Base-by-base conservation (phyloP, 352 stramenopile genomes). In the Phytopythium montanum region DNA sequence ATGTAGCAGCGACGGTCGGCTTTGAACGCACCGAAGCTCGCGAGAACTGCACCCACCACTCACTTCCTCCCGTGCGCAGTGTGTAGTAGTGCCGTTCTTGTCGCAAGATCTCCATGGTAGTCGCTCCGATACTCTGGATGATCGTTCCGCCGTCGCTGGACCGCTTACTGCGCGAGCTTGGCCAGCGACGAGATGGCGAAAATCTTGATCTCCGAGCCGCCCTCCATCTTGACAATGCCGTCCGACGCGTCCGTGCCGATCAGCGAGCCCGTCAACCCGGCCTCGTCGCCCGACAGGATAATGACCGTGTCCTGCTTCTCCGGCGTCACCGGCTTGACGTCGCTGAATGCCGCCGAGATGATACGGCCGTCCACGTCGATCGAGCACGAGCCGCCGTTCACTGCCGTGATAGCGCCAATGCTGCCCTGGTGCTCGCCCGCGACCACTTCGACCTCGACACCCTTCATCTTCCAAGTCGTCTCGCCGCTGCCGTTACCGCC, bases 131-230 rank as follows among this genome's bases (percentile, higher is more conserved):
- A n/a, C n/a, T 3, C 33, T 14, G 31, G 6, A 12, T 38, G 33
- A 38, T 38, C 33, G 33, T 38, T 14, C 33, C 5, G 33, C 33
- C 51, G 2, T 5, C 49, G 49, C 28, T 28, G 49, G 5, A 18
- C 5, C 42, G 64, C 59, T 88, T 86, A 91, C 74, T 93, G 81
- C 39, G 77, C 82, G 54, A 95, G 75, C 75, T 95, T 95, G 16
- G 85, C 87, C 56, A 95, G 68, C 60, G 77, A 84, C 33, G 80
- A 81, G 53, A 94, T 80, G 25, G 83, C 76, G 66, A 90, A 95
- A 74, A 94, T 94, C 72, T 95, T 95, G 72, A 95, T 95, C 71
- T 95, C 87, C 29, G 85, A 92, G 56, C 81, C 81, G 53, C 82
- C 83, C 53, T 95, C 87, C 19, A 95, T 83, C 76, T 95, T 95